Conservation (phyloP, 148 eudicot genomes). For the Silene latifolia region DNA sequence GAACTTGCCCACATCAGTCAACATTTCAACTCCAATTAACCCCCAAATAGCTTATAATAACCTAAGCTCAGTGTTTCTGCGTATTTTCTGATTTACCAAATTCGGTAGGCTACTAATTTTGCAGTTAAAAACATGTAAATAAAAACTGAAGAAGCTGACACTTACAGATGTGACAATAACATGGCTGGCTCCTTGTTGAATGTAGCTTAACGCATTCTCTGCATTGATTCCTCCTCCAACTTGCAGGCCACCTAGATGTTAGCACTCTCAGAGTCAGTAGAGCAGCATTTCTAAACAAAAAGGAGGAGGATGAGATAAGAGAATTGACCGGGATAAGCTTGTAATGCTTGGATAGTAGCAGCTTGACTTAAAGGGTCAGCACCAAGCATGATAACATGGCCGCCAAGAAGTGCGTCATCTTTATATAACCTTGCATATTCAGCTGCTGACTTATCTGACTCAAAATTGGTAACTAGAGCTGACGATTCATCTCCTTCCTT, state of each 20-base stretch:
- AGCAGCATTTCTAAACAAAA: slow-evolving; percentile 6
- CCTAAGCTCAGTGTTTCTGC: not conserved
- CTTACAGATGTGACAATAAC: slow-evolving; percentile 91
- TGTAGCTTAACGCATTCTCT: slow-evolving; percentile 70
- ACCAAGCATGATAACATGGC: slow-evolving; percentile 90
- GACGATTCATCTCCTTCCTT: slow-evolving; percentile 37
- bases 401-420: slow-evolving; percentile 79
- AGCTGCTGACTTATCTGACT: slow-evolving; percentile 77
- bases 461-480: slow-evolving; percentile 64
- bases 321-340: slow-evolving; percentile 67
- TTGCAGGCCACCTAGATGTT: slow-evolving; percentile 93
- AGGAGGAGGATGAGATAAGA: not conserved
- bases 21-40: not conserved
- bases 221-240: slow-evolving; percentile 93
- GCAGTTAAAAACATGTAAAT: not conserved
- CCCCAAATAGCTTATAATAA: not conserved
- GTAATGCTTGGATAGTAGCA: slow-evolving; percentile 67
- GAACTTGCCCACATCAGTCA: not conserved
- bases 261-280: slow-evolving; percentile 51
- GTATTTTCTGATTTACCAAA: not conserved
- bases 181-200: slow-evolving; percentile 95
- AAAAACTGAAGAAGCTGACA: not conserved
- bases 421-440: slow-evolving; percentile 73
- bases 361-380: slow-evolving; percentile 72
- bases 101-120: not conserved